Evolutionary conservation across 2,329 filamentous ascomycete species (phyloP), one percentile per base, ranked within the genome.

Genomic region (Bipolaris oryzae): DNA sequence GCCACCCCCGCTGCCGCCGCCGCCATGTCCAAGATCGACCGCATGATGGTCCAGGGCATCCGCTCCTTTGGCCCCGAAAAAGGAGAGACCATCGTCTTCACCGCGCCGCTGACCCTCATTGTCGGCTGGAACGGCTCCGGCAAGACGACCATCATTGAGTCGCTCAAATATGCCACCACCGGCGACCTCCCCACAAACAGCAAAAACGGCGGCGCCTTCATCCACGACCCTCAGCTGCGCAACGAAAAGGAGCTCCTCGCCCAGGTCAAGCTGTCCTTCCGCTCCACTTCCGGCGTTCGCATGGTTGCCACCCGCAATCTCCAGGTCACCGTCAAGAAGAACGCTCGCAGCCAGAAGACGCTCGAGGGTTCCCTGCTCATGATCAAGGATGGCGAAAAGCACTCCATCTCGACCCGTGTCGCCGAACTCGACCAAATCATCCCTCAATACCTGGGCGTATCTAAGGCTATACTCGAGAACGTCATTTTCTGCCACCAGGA

Each of bases 401-500:
- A 85, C 5, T 86, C 88, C 5, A 85, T 93, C 34, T 97, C 94
- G 1, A 91, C 90, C 3, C 87, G 89, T 39, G 87, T 91, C 16
- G 87, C 87, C 9, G 91, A 97, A 66, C 83, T 98, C 33, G 90
- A 97, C 74, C 84, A 88, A 63, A 85, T 94, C 64, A 89, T 99
- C 74, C 92, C 94, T 0, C 86, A 90, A 65, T 89, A 91, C 63
- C 84, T 99, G 0, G 95, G 95, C 35, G 95, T 97, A 3, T 95
- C 92, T 1, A 88, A 89, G 53, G 93, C 95, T 11, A 88, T 99
- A 53, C 84, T 99, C 23, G 93, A 98, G 64, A 90, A 89, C 56
- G 95, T 99, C 74, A 97, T 99, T 66, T 99, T 99, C 78, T 99
- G 95, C 74, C 95, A 99, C 72, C 95, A 99, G 73, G 95, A 99